A percentile compares a stretch with the other conserved stretches of the same genome.
These are phyloP conservation scores for Ustilago shanxiensis DNA, from an alignment of 1,284 basidiomycete species.

Conservation along the genomic window DNA sequence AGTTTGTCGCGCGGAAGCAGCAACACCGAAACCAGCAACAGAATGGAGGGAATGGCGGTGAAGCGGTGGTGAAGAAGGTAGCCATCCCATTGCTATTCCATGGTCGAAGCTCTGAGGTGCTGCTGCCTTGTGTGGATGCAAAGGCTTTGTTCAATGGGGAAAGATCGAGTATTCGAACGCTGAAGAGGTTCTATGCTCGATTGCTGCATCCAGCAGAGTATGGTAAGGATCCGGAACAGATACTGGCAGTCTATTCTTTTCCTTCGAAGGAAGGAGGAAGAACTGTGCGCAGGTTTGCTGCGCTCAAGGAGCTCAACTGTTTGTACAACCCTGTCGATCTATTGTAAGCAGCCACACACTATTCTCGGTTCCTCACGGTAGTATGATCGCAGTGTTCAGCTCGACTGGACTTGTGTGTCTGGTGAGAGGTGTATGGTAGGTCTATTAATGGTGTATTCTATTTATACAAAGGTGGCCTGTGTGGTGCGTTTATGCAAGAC, in stretches of 20 bases:
- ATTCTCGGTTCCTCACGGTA: not conserved
- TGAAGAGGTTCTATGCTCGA: constrained; percentile 30
- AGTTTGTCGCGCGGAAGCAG: constrained; percentile 28
- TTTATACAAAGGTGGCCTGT: constrained; percentile 9
- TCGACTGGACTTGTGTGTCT: too few relatives aligned
- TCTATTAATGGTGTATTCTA: constrained; percentile 6
- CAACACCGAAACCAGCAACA: not conserved
- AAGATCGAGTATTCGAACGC: constrained; percentile 14
- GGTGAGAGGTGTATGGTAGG: constrained; percentile 1
- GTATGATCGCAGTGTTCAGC: not conserved
- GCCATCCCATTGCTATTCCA: constrained; percentile 41
- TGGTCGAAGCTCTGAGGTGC: constrained; percentile 24
- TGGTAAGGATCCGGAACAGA: constrained; percentile 23
- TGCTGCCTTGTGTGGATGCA: constrained; percentile 38
- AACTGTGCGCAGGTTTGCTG: constrained; percentile 39
- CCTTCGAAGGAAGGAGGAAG: constrained; percentile 26
- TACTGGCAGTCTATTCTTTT: constrained; percentile 36
- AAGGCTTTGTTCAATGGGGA: constrained; percentile 34
- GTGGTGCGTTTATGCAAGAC: constrained; percentile 33
- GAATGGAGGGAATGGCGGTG: not conserved
- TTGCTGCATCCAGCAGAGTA: constrained; percentile 33
- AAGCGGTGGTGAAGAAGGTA: constrained; percentile 8
- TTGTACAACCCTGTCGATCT: constrained; percentile 22
- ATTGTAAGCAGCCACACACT: constrained; percentile 11
- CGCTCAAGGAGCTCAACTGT: constrained; percentile 31